These are phyloP conservation scores for Epithemia pelagica DNA, from an alignment of 108 stramenopile genomes.

Conservation along the genomic window DNA sequence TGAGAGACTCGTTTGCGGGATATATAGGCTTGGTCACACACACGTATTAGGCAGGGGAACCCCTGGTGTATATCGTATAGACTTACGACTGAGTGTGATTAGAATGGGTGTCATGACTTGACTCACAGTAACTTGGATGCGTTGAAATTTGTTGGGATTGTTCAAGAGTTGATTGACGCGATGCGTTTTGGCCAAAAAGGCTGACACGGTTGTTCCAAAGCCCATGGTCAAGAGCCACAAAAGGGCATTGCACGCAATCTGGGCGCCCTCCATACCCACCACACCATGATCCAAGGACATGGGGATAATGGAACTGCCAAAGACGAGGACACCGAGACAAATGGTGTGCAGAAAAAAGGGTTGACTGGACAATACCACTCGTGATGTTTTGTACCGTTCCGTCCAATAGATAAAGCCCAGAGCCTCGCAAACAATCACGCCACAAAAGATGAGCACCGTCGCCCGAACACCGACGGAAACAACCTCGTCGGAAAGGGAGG, in stretches of 20 bases:
- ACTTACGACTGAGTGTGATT: slow-evolving; percentile 5
- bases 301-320: slow-evolving; percentile 30
- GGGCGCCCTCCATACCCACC: slow-evolving; percentile 7
- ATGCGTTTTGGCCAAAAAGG: slow-evolving; percentile 46
- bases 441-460: slow-evolving; percentile 6
- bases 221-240: slow-evolving; percentile 35
- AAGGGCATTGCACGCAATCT: slow-evolving; percentile 6
- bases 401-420: slow-evolving; percentile 25
- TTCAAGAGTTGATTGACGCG: slow-evolving; percentile 41
- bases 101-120: slow-evolving; percentile 47
- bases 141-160: slow-evolving; percentile 17
- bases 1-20: too few relatives aligned
- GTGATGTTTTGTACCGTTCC: slow-evolving; percentile 4
- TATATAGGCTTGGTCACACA: too few relatives aligned
- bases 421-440: slow-evolving; percentile 8
- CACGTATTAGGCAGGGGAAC: too few relatives aligned
- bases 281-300: slow-evolving; percentile 5
- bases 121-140: slow-evolving; percentile 36
- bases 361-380: slow-evolving; percentile 34
- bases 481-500: not conserved
- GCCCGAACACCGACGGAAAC: not conserved
- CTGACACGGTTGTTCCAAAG: slow-evolving; percentile 31
- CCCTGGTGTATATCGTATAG: slow-evolving; percentile 10
- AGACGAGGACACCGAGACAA: slow-evolving; percentile 34
- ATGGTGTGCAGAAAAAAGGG: slow-evolving; percentile 33